Percentiles rank a stretch among this genome's conserved stretches.
phyloP scores from a whole-genome alignment of 768 basidiomycete genomes.

The Lentinus tigrinus region DNA sequence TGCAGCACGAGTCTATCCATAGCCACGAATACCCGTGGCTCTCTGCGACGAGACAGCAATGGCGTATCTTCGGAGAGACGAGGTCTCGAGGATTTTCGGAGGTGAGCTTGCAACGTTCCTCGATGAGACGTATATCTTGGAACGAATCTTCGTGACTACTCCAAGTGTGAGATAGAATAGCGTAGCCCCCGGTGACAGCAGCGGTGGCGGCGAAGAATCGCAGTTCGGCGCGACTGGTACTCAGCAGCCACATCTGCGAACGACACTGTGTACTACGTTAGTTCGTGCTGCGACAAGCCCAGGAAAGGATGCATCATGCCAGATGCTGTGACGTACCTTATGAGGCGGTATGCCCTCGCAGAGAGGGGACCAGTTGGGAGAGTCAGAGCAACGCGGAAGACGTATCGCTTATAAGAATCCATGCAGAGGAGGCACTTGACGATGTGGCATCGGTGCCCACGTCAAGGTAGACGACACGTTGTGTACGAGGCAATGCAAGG shows the following conservation, averaged over 20 bases:
- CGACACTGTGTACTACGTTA: background rate
- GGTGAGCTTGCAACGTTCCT: background rate
- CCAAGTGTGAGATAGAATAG: background rate
- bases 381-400: too few species aligned
- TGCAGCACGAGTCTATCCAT: conserved; percentile 9
- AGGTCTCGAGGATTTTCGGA: background rate
- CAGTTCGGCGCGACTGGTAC: background rate
- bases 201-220: background rate
- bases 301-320: background rate
- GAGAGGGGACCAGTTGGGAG: too few species aligned
- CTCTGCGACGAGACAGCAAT: background rate
- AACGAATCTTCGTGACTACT: background rate
- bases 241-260: background rate
- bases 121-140: background rate
- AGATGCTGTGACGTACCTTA: background rate
- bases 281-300: background rate
- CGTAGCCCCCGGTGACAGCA: background rate
- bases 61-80: background rate
- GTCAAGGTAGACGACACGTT: too few species aligned
- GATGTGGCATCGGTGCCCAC: too few species aligned
- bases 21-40: background rate
- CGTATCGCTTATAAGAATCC: too few species aligned
- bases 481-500: too few species aligned
- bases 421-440: too few species aligned
- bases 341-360: too few species aligned